Evolutionary conservation across 2,329 filamentous ascomycete species (phyloP).

Genomic region (Colletotrichum sp.): DNA sequence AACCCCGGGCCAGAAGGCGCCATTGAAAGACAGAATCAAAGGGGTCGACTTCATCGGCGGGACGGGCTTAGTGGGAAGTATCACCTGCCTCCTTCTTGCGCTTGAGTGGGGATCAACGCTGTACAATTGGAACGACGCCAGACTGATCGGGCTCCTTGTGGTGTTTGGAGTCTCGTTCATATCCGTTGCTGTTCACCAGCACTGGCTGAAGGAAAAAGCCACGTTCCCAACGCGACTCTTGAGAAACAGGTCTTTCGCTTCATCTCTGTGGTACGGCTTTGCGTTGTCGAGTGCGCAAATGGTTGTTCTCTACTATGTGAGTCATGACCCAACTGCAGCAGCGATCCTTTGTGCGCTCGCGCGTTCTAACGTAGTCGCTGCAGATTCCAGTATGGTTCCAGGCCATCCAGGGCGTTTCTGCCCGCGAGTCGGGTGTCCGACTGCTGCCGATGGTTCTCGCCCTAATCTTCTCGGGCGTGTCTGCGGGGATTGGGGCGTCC

Average conservation of each 20-base stretch:
- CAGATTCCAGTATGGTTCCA: constrained; percentile 50
- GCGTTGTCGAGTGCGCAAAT: not conserved
- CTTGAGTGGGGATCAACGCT: constrained; percentile 45
- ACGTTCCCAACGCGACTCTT: not conserved
- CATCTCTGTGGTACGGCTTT: not conserved
- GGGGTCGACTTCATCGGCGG: constrained; percentile 27
- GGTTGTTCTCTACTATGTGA: constrained; percentile 5
- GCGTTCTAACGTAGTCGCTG: not conserved
- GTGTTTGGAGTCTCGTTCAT: not conserved
- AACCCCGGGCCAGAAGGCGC: not conserved
- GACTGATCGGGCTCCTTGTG: not conserved
- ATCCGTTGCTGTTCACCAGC: not conserved
- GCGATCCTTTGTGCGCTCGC: not conserved
- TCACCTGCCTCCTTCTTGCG: constrained; percentile 44
- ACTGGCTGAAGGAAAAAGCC: not conserved
- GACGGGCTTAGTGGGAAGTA: constrained; percentile 7
- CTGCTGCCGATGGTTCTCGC: constrained; percentile 42
- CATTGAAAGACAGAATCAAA: not conserved
- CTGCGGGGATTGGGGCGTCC: not conserved
- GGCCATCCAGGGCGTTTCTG: constrained; percentile 42
- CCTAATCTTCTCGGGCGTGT: not conserved
- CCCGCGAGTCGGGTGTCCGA: constrained; percentile 42
- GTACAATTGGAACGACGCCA: constrained; percentile 25
- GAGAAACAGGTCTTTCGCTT: not conserved
- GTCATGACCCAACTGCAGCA: not conserved